Conservation (phyloP, 306 rosid genomes). For the Lablab purpureus region DNA sequence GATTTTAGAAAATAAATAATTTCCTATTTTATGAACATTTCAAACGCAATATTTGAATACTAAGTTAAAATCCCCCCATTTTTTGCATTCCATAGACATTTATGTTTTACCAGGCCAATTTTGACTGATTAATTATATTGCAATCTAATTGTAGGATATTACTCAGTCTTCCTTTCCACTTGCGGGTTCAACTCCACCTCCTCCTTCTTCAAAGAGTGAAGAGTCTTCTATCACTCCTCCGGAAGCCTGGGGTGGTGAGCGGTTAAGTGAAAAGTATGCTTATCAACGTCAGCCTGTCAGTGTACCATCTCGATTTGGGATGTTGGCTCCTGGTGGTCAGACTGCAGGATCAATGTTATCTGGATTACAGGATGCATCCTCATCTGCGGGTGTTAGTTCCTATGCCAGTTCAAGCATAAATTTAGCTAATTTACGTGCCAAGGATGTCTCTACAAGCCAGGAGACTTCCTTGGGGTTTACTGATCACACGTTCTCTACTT, state of each 20-base stretch:
- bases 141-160: constrained; percentile 69
- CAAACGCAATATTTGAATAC: constrained; percentile 1
- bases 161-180: constrained; percentile 66
- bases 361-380: constrained; percentile 78
- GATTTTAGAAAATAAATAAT: background rate
- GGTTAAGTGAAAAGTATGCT: constrained; percentile 74
- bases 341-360: constrained; percentile 70
- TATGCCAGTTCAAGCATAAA: constrained; percentile 60
- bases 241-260: constrained; percentile 99
- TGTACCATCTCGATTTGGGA: constrained; percentile 82
- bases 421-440: constrained; percentile 68
- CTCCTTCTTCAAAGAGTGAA: constrained; percentile 78
- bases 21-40: constrained; percentile 1
- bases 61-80: background rate
- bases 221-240: constrained; percentile 96
- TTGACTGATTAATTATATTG: constrained; percentile 42
- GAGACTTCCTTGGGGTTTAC: constrained; percentile 71
- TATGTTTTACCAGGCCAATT: constrained; percentile 17
- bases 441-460: constrained; percentile 71
- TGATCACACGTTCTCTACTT: constrained; percentile 59
- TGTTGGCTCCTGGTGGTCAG: constrained; percentile 66
- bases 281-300: constrained; percentile 62
- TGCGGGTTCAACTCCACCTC: constrained; percentile 75
- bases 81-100: background rate
- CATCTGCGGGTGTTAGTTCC: constrained; percentile 54